Evolutionary conservation across 192 early-diverging fungal species (phyloP).

Genomic region (Coemansia sp.): DNA sequence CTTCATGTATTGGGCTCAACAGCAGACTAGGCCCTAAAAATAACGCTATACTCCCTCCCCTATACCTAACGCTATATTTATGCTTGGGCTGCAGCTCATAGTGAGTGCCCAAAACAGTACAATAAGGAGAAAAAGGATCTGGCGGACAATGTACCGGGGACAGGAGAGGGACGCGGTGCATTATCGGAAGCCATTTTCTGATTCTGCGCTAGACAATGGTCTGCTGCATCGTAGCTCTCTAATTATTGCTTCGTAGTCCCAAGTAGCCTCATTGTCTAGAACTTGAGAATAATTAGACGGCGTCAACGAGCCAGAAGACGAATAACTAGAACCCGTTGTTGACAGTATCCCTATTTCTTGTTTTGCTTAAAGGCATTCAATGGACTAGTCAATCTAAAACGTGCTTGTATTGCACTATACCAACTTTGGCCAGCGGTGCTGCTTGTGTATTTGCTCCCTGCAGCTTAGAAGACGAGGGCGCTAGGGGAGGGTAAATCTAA

Average conservation of each 20-base stretch:
- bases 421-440: background rate
- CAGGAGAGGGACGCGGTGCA: constrained; percentile 1
- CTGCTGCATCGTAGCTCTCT: constrained; percentile 1
- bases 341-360: background rate
- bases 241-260: background rate
- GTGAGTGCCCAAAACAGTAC: background rate
- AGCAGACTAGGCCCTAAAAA: background rate
- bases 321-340: background rate
- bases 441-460: constrained; percentile 4
- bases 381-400: background rate
- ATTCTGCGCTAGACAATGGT: background rate
- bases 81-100: background rate
- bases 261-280: background rate
- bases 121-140: background rate
- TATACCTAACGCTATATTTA: background rate
- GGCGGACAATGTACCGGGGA: background rate
- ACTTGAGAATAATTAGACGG: too few relatives aligned
- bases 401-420: background rate
- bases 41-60: background rate
- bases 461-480: background rate
- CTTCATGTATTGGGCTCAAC: background rate
- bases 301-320: background rate
- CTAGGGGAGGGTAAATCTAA: background rate
- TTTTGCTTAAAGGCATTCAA: background rate
- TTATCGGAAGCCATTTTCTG: background rate